A percentile compares a stretch with the other conserved stretches of the same genome.
Conservation (phyloP, 495 filamentous ascomycete species). For the Tuber microsphaerosporum region DNA sequence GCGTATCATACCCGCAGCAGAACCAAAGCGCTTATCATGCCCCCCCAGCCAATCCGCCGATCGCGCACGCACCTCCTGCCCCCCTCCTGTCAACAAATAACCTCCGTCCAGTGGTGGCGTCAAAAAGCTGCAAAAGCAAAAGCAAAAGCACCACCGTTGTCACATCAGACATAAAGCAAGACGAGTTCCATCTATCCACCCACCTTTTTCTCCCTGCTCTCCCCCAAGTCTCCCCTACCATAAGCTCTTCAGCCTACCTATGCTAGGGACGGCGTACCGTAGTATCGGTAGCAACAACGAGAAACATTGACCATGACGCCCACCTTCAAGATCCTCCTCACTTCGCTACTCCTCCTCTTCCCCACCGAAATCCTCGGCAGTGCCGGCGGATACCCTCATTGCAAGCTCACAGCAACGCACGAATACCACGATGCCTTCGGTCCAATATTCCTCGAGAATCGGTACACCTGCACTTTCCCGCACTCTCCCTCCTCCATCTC, state of each 20-base stretch:
- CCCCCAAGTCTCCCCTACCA: not conserved
- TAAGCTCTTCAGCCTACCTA: not conserved
- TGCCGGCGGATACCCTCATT: conserved; percentile 8
- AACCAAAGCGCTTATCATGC: not conserved
- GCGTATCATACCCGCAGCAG: not conserved
- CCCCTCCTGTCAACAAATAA: not conserved
- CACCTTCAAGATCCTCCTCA: not conserved
- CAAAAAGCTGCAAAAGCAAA: not conserved
- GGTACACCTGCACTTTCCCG: conserved; percentile 42
- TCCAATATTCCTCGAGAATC: conserved; percentile 36
- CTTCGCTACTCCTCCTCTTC: not conserved
- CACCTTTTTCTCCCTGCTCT: not conserved
- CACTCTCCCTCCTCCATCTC: conserved; percentile 45
- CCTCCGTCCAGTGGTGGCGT: not conserved
- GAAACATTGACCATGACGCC: not conserved
- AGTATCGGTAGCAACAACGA: not conserved
- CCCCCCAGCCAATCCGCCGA: conserved; percentile 8
- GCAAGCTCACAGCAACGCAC: conserved; percentile 18
- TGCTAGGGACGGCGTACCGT: not conserved
- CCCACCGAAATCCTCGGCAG: not conserved
- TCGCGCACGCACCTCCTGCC: not conserved
- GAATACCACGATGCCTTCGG: conserved; percentile 30
- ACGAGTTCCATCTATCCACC: not conserved
- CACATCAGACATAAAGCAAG: not conserved
- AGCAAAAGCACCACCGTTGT: not conserved